Evolutionary conservation across 2,329 filamentous ascomycete genomes (phyloP), one percentile per base, ranked within the genome.

Genomic region (Aspergillus sp.): DNA sequence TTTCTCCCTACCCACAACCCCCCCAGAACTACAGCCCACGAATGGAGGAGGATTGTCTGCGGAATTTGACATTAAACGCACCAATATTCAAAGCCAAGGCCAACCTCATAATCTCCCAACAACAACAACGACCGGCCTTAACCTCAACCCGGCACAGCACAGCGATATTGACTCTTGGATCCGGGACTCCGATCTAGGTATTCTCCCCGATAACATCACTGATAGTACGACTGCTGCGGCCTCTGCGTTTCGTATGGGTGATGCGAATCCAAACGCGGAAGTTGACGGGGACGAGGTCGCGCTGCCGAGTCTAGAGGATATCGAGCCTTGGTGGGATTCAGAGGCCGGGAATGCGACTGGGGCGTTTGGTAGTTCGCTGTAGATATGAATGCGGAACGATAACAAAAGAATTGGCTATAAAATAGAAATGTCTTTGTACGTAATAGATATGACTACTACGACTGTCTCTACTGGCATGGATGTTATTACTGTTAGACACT

Each of bases 321-420:
- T 73, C 22, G 70, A 71, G 40, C 61, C 66, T 2, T 73, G 71
- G 71, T 73, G 71, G 71, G 68, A 66, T 44, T 62, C 68, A 7
- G 27, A 24, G 22, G 24, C 15, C 2, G 45, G 34, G 5, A n/a
- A 37, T 37, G 34, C 34, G 4, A n/a, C 5, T 4, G 34, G 34
- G 34, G 34, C 34, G 13, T 37, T 37, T 37, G 34, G 34, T 13
- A 37, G 12, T 37, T 37, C 34, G 34, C 2, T 37, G 34, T 37
- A 37, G 34, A 30, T 30, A 30, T 30, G 3, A 30, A 30, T 30
- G 27, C 27, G 4, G 27, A 9, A 30, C 9, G 7, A 11, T 11
- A 30, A 30, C 4, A 30, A 30, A 30, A 30, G 8, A 11, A 30
- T 30, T 30, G 9, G 8, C 11, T 9, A 30, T 30, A 30, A 4